phyloP scores from a whole-genome alignment of 106 monocot genomes.

The Dendrobium officinale region DNA sequence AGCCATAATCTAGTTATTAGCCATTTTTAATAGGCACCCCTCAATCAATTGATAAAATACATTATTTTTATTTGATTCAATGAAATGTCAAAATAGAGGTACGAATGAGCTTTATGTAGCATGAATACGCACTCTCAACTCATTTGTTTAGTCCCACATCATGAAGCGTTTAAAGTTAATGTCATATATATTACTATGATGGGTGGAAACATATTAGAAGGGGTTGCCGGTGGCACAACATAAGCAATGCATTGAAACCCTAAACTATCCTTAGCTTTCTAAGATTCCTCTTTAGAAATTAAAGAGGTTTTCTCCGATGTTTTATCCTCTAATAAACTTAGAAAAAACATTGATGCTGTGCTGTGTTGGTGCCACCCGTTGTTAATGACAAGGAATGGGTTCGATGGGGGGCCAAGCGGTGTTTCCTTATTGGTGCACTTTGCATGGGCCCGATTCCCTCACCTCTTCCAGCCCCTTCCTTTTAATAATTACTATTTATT shows the following conservation, averaged over 20 bases:
- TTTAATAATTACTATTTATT: not conserved
- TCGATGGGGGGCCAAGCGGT: not conserved
- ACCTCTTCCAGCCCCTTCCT: not conserved
- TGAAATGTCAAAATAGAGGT: too few species aligned
- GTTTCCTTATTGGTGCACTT: too few species aligned
- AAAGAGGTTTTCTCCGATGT: not conserved
- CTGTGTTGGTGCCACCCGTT: not conserved
- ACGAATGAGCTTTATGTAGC: too few species aligned
- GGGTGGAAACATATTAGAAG: not conserved
- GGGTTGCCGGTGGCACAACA: not conserved
- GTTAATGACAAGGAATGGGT: not conserved
- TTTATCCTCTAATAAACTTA: not conserved
- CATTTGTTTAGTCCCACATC: not conserved
- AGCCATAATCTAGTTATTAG: too few species aligned
- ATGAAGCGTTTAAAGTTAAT: too few species aligned
- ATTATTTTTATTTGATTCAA: too few species aligned
- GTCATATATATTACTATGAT: too few species aligned
- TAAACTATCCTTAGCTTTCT: not conserved
- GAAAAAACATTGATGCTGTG: not conserved
- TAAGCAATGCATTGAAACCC: not conserved
- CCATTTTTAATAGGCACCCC: too few species aligned
- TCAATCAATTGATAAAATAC: too few species aligned
- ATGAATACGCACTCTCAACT: not conserved
- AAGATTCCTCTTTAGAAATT: not conserved
- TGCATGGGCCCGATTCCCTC: not conserved